Evolutionary conservation across 2,329 filamentous ascomycete species (phyloP).

Genomic region (Fusarium pseudocircinatum): DNA sequence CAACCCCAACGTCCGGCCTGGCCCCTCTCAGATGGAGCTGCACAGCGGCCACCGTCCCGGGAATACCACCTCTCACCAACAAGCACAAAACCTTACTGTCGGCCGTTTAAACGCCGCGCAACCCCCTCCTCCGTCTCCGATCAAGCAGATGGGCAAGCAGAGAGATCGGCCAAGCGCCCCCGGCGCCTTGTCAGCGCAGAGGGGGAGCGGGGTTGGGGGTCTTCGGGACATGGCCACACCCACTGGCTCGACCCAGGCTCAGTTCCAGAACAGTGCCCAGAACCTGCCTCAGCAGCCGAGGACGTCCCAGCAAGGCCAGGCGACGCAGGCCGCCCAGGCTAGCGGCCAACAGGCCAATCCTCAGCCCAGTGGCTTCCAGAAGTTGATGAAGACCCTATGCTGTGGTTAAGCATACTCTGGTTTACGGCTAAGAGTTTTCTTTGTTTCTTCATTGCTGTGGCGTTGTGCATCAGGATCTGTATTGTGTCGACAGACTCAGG

Average conservation of each 20-base stretch:
- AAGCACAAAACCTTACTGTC: conserved; percentile 74
- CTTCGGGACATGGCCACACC: conserved; percentile 82
- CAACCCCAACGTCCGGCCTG: conserved; percentile 80
- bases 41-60: conserved; percentile 76
- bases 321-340: conserved; percentile 63
- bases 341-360: conserved; percentile 70
- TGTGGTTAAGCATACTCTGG: conserved; percentile 70
- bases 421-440: conserved; percentile 43
- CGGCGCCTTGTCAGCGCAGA: conserved; percentile 77
- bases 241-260: conserved; percentile 90
- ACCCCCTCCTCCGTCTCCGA: conserved; percentile 86
- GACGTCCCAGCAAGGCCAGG: conserved; percentile 68
- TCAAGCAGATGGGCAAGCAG: conserved; percentile 82
- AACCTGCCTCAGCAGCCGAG: conserved; percentile 78
- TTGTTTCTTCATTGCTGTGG: conserved; percentile 44
- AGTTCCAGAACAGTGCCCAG: conserved; percentile 95
- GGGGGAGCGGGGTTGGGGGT: conserved; percentile 78
- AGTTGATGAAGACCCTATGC: conserved; percentile 92
- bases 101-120: conserved; percentile 95
- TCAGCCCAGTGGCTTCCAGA: conserved; percentile 85
- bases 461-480: conserved; percentile 36
- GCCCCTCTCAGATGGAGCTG: conserved; percentile 85
- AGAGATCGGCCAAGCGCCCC: conserved; percentile 79
- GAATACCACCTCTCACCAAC: conserved; percentile 71
- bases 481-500: conserved; percentile 24